Base-by-base conservation (phyloP, 495 filamentous ascomycete genomes). In the Talaromyces trachyspermus region DNA sequence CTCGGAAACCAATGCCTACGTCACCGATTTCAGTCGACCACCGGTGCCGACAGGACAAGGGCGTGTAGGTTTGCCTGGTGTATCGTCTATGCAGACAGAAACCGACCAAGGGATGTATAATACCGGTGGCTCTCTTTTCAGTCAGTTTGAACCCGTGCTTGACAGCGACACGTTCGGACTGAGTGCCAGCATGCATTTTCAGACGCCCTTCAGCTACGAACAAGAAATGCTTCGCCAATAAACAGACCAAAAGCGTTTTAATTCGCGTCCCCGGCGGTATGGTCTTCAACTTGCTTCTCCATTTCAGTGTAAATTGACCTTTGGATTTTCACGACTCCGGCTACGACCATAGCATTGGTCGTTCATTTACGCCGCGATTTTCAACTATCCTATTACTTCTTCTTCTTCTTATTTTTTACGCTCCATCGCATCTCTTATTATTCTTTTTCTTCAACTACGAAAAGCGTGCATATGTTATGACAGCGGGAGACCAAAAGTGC, bases 101-200 rank as follows among this genome's bases (percentile, higher is more conserved):
- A 60, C 61, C 26, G 53, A 62, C 23, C 55, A 65, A 35, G 58
- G 64, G 23, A 59, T 63, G 11, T 75, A 70, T 47, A 62, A 64
- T 29, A 76, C 75, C 51, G 79, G 85, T 69, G 84, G 81, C 22
- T 76, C 81, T 47, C 67, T 88, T 10, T 76, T 94, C 54, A 88
- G 90, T 55, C 78, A 81, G n/a, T 85, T 79, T 57, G 84, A 88
- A 58, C 84, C 87, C 8, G 83, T 85, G 66, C 75, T 92, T 30
- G 89, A 95, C 61, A 83, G 87, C 50, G 89, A 95, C 66, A 88
- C 89, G 7, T 95, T 95, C 56, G 89, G 89, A 14, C 69, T 95
- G 35, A 88, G 84, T 45, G 88, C 89, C 17, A 92, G 86, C 66
- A 94, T 95, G 89, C 86, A 89, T 54, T 95, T 94, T 56, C 89